Conservation (phyloP, 2,329 filamentous ascomycete genomes). For the Xylaria sp. region DNA sequence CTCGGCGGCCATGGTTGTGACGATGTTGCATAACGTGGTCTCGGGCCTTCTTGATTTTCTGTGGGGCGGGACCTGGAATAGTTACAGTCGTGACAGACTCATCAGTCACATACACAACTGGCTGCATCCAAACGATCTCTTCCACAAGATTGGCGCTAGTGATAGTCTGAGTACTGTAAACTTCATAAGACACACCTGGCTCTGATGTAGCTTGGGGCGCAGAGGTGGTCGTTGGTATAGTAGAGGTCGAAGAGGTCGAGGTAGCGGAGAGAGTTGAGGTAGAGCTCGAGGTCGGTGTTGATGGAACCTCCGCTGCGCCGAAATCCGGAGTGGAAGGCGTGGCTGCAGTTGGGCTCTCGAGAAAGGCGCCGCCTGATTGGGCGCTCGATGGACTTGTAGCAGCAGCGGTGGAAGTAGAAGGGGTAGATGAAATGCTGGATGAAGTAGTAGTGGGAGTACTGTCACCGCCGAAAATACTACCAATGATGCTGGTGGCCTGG, state of each 20-base stretch:
- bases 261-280: constrained; percentile 17
- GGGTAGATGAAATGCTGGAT: constrained; percentile 6
- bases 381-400: constrained; percentile 40
- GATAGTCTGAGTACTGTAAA: constrained; percentile 64
- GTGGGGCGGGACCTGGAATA: constrained; percentile 52
- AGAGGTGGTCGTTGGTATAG: constrained; percentile 43
- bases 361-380: constrained; percentile 49
- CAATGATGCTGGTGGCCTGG: constrained; percentile 40
- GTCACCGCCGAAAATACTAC: constrained; percentile 36
- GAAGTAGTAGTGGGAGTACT: constrained; percentile 38
- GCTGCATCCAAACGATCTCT: constrained; percentile 68
- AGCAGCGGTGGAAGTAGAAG: constrained; percentile 38
- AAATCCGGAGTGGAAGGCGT: constrained; percentile 31
- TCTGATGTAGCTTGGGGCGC: constrained; percentile 49
- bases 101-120: constrained; percentile 64
- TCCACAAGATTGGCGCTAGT: constrained; percentile 63
- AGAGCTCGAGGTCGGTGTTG: constrained; percentile 36
- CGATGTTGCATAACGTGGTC: constrained; percentile 56
- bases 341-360: constrained; percentile 36
- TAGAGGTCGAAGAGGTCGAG: constrained; percentile 31
- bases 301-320: constrained; percentile 29
- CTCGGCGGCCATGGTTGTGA: constrained; percentile 43
- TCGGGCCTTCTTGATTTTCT: constrained; percentile 47
- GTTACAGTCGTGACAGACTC: constrained; percentile 56
- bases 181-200: constrained; percentile 51